phyloP scores from a whole-genome alignment of 441 rosid genomes.

The Gossypium davidsonii region DNA sequence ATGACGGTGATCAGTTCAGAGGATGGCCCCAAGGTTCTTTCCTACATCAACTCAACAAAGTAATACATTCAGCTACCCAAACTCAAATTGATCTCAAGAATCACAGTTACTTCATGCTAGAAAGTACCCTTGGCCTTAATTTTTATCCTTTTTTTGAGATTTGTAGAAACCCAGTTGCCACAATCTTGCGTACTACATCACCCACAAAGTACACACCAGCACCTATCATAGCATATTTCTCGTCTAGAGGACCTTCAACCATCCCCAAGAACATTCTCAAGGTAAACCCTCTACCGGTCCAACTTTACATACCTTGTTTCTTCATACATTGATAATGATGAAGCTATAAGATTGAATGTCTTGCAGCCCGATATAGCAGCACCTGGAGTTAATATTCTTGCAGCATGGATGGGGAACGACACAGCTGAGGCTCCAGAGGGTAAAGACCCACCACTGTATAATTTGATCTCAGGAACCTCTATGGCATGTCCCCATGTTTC shows the following conservation, averaged over 20 bases:
- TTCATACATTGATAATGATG: neutral
- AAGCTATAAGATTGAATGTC: neutral
- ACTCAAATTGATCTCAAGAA: neutral
- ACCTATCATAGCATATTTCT: slow-evolving; percentile 59
- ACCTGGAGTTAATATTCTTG: slow-evolving; percentile 66
- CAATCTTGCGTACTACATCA: slow-evolving; percentile 42
- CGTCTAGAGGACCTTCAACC: slow-evolving; percentile 68
- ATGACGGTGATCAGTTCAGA: slow-evolving; percentile 41
- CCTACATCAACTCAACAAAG: slow-evolving; percentile 64
- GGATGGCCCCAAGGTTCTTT: slow-evolving; percentile 41
- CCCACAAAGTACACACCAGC: slow-evolving; percentile 54
- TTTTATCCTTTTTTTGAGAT: neutral
- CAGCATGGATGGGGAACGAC: slow-evolving; percentile 78
- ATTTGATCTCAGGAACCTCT: slow-evolving; percentile 73
- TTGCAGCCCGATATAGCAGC: slow-evolving; percentile 80
- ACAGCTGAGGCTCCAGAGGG: slow-evolving; percentile 32
- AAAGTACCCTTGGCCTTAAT: neutral
- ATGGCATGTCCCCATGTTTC: slow-evolving; percentile 81
- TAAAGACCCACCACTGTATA: slow-evolving; percentile 42
- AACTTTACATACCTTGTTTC: neutral
- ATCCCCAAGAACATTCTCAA: slow-evolving; percentile 57
- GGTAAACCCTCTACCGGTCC: slow-evolving; percentile 27
- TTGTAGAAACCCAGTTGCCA: slow-evolving; percentile 65
- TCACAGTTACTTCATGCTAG: neutral
- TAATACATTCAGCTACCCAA: slow-evolving; percentile 11